A percentile compares a stretch with the other conserved stretches of the same genome.
phyloP scores from a whole-genome alignment of 495 filamentous ascomycete genomes.

The Trichocladium uniseriatum region DNA sequence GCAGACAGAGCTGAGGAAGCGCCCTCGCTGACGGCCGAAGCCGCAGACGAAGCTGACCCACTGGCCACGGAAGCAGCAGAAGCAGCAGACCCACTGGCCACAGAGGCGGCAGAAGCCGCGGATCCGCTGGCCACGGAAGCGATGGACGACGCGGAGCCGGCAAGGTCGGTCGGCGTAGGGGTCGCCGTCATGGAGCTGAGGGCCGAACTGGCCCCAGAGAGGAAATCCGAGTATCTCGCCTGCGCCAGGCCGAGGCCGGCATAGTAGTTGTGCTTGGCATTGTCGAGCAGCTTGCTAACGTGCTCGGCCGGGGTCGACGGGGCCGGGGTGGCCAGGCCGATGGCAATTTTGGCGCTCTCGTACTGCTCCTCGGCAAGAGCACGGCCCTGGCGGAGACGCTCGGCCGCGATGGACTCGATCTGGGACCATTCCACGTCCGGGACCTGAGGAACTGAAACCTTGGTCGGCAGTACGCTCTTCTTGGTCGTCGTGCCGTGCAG shows the following conservation, averaged over 20 bases:
- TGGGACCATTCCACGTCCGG: conserved; percentile 33
- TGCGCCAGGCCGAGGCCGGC: conserved; percentile 68
- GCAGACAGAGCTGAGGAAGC: conserved; percentile 22
- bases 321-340: conserved; percentile 43
- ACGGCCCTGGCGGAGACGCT: conserved; percentile 54
- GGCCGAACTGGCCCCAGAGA: conserved; percentile 56
- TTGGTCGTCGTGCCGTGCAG: conserved; percentile 37
- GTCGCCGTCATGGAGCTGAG: conserved; percentile 43
- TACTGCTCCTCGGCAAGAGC: conserved; percentile 57
- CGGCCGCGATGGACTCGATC: conserved; percentile 51
- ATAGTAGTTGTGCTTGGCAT: conserved; percentile 64
- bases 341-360: conserved; percentile 47
- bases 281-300: conserved; percentile 46
- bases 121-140: conserved; percentile 25
- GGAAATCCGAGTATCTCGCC: conserved; percentile 63
- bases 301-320: conserved; percentile 39
- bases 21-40: conserved; percentile 20
- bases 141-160: conserved; percentile 32
- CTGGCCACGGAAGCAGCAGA: conserved; percentile 21
- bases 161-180: conserved; percentile 39
- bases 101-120: conserved; percentile 23
- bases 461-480: conserved; percentile 21
- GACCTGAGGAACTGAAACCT: conserved; percentile 11
- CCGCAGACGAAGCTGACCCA: conserved; percentile 18
- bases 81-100: conserved; percentile 20